Percentiles rank a stretch among this genome's conserved stretches.
phyloP scores from a whole-genome alignment of 23 red algal genomes.

The Porphyridium purpureum region DNA sequence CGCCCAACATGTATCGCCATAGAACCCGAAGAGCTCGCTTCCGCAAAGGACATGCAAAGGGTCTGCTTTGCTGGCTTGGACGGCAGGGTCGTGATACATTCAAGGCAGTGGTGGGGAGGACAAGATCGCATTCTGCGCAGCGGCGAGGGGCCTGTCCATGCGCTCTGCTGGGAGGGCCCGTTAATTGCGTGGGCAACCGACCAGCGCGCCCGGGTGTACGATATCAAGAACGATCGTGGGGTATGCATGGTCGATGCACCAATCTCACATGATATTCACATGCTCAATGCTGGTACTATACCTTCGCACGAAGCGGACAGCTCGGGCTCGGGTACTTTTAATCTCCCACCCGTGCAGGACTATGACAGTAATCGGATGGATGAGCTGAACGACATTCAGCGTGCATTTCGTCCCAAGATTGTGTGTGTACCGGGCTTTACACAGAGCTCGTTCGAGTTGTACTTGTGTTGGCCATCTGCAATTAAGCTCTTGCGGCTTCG shows the following conservation, averaged over 20 bases:
- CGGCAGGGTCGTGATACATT: slow-evolving; percentile 2
- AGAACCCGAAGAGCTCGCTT: too few species aligned
- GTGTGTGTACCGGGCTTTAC: slow-evolving; percentile 35
- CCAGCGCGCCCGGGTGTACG: slow-evolving; percentile 5
- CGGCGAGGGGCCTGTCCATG: slow-evolving; percentile 10
- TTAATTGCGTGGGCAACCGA: slow-evolving; percentile 4
- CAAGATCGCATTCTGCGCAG: background rate
- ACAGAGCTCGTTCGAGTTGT: slow-evolving; percentile 64
- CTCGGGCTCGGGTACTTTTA: background rate
- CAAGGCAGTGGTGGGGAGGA: slow-evolving; percentile 1
- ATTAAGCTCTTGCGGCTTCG: too few species aligned
- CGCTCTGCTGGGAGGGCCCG: slow-evolving; percentile 1
- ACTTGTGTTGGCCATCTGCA: too few species aligned
- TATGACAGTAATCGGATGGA: background rate
- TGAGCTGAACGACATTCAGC: background rate
- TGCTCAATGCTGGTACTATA: background rate
- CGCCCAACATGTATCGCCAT: too few species aligned
- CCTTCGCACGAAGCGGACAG: background rate
- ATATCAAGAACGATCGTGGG: slow-evolving; percentile 5
- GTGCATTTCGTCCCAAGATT: background rate
- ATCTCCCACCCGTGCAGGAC: background rate
- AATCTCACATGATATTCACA: background rate
- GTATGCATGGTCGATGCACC: slow-evolving; percentile 10
- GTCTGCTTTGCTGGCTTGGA: too few species aligned
- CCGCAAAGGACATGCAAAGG: too few species aligned